Evolutionary conservation across 805 yeast genomes (phyloP).

Genomic region (Yamadazyma scolyti): DNA sequence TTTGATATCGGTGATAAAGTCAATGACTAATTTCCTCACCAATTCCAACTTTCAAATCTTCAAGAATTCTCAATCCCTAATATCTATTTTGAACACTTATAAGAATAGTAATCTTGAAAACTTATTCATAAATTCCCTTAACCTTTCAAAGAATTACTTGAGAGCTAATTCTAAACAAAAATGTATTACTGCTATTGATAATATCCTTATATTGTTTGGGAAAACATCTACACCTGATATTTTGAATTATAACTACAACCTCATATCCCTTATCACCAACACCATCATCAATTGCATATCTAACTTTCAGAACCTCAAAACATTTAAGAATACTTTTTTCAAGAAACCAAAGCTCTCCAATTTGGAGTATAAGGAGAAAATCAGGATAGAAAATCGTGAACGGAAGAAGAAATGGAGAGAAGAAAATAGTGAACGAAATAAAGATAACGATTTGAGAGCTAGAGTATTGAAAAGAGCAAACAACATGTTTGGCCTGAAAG

Average conservation of each 20-base stretch:
- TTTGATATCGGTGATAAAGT: constrained; percentile 10
- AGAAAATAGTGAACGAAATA: constrained; percentile 72
- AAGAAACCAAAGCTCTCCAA: constrained; percentile 26
- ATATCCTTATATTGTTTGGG: constrained; percentile 11
- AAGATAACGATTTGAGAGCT: constrained; percentile 81
- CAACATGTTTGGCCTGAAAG: constrained; percentile 58
- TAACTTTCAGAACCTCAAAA: constrained; percentile 17
- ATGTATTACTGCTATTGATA: constrained; percentile 11
- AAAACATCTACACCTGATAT: constrained; percentile 7
- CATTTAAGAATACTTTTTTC: constrained; percentile 12
- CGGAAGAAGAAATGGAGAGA: constrained; percentile 84
- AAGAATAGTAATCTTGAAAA: constrained; percentile 8
- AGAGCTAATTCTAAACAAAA: constrained; percentile 7
- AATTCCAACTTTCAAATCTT: constrained; percentile 13
- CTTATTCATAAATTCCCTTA: constrained; percentile 10
- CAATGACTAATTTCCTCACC: constrained; percentile 11
- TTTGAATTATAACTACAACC: constrained; percentile 9
- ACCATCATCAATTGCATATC: constrained; percentile 22
- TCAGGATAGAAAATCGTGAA: constrained; percentile 66
- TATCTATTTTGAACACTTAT: constrained; percentile 10
- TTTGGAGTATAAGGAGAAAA: constrained; percentile 49
- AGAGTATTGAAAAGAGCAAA: constrained; percentile 74
- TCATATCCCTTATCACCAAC: constrained; percentile 11
- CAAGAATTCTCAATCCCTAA: constrained; percentile 12
- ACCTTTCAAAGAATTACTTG: constrained; percentile 10